Conservation (phyloP, 1,284 basidiomycete genomes). For the Tilletia setariae region DNA sequence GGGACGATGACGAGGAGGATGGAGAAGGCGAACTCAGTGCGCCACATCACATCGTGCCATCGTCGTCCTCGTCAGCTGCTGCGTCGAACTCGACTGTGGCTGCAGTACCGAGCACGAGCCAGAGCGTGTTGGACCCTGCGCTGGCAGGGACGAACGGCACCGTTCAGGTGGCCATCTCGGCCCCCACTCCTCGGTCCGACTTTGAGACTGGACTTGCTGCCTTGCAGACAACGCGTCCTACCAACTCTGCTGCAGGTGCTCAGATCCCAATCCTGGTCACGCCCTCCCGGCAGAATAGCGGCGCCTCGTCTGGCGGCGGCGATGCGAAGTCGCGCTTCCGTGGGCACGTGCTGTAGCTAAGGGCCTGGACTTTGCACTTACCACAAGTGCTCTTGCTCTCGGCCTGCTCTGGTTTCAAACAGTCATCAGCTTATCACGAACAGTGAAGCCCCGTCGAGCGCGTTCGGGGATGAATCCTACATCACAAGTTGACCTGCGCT, state of each 20-base stretch:
- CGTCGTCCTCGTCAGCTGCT: neutral
- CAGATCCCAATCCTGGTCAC: conserved; percentile 14
- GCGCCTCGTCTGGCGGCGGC: neutral
- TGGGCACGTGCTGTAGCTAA: neutral
- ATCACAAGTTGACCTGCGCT: too few species aligned
- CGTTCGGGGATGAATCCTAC: too few species aligned
- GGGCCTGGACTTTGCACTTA: neutral
- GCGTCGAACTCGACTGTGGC: neutral
- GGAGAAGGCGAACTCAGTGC: neutral
- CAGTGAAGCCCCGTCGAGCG: too few species aligned
- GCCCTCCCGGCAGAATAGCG: conserved; percentile 9
- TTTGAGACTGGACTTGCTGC: neutral
- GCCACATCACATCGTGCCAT: neutral
- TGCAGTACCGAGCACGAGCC: too few species aligned
- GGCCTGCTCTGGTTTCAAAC: neutral
- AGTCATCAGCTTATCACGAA: too few species aligned
- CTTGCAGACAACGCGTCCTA: too few species aligned
- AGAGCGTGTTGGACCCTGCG: too few species aligned
- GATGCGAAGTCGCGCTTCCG: conserved; percentile 10
- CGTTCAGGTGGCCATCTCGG: conserved; percentile 8
- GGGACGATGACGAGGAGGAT: conserved; percentile 1
- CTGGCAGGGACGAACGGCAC: too few species aligned
- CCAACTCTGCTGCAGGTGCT: too few species aligned
- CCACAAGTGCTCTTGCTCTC: neutral
- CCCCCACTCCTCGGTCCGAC: neutral